phyloP scores from a whole-genome alignment of 2,329 filamentous ascomycete species.

The Paraphoma sp. region DNA sequence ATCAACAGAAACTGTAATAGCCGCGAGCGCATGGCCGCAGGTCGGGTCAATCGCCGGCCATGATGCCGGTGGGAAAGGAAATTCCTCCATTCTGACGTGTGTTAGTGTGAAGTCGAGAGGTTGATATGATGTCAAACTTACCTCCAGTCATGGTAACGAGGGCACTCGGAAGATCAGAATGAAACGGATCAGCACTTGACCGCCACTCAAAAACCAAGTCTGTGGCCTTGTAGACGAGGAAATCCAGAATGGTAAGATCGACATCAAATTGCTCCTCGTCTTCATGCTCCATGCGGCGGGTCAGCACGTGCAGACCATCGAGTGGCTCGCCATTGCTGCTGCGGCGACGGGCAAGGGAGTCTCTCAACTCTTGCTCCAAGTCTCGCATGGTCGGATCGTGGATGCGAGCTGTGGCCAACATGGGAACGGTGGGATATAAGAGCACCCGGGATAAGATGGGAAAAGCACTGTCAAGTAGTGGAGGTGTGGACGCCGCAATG shows the following conservation, averaged over 20 bases:
- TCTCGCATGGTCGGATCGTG: constrained; percentile 23
- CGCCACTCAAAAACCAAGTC: constrained; percentile 50
- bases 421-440: constrained; percentile 10
- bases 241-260: constrained; percentile 64
- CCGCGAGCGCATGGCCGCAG: constrained; percentile 56
- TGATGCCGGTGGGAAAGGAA: constrained; percentile 52
- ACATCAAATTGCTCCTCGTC: constrained; percentile 54
- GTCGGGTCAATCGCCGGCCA: constrained; percentile 40
- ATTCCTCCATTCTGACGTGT: constrained; percentile 48
- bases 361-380: constrained; percentile 31
- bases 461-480: constrained; percentile 3
- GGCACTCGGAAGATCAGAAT: constrained; percentile 41
- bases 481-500: constrained; percentile 13
- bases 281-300: constrained; percentile 42
- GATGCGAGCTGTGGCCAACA: constrained; percentile 23
- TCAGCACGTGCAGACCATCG: constrained; percentile 40
- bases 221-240: constrained; percentile 57
- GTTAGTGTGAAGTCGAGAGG: background rate
- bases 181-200: constrained; percentile 33
- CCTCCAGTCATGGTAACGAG: constrained; percentile 43
- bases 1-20: constrained; percentile 56
- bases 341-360: constrained; percentile 21
- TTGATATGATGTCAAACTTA: constrained; percentile 13
- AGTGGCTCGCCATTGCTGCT: constrained; percentile 25
- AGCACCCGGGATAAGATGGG: constrained; percentile 4